These are phyloP conservation scores for Kodamaea suecica DNA, from an alignment of 1,139 yeast genomes.

Conservation along the genomic window DNA sequence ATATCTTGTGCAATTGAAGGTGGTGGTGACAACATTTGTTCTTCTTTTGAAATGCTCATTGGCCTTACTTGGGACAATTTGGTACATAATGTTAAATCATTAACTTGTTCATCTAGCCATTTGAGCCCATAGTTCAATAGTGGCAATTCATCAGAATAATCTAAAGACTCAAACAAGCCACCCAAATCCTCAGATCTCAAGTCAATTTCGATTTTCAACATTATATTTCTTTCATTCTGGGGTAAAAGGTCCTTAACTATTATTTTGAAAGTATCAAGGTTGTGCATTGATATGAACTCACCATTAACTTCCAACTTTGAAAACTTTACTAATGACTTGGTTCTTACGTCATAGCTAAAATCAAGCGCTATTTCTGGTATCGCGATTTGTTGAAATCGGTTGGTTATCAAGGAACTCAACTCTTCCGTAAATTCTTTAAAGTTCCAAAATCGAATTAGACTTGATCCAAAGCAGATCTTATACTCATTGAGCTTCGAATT, in stretches of 20 bases:
- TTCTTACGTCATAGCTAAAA: constrained; percentile 19
- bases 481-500: background rate
- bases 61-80: constrained; percentile 4
- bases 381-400: constrained; percentile 18
- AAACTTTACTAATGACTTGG: constrained; percentile 19
- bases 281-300: constrained; percentile 10
- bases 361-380: constrained; percentile 21
- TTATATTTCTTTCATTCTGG: constrained; percentile 16
- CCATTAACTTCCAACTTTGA: constrained; percentile 27
- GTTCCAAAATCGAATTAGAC: constrained; percentile 19
- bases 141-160: constrained; percentile 11
- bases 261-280: constrained; percentile 11
- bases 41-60: background rate
- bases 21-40: background rate
- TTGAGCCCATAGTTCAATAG: constrained; percentile 12
- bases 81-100: constrained; percentile 5
- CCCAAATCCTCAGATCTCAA: constrained; percentile 6
- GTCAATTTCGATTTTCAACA: constrained; percentile 15
- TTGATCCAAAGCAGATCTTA: constrained; percentile 18
- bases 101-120: constrained; percentile 14
- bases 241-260: constrained; percentile 18
- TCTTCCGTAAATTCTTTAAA: constrained; percentile 18
- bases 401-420: constrained; percentile 15
- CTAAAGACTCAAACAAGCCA: constrained; percentile 5
- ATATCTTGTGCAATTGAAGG: background rate